Conservation (phyloP, 805 yeast genomes). For the Ogataea parapolymorpha region DNA sequence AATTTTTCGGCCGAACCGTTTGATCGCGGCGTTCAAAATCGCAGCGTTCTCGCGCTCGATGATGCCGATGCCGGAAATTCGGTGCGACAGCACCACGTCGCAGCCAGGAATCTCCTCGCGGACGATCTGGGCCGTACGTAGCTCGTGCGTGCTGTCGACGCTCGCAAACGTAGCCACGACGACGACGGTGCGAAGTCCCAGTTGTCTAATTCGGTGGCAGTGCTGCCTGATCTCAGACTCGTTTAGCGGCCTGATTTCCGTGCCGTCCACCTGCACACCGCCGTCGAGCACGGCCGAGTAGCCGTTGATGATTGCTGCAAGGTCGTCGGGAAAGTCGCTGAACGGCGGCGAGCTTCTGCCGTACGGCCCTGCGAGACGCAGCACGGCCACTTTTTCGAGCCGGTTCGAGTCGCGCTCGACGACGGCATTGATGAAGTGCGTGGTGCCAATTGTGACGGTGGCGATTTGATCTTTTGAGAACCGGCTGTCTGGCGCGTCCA, state of each 20-base stretch:
- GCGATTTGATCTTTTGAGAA: constrained; percentile 4
- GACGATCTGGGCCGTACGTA: constrained; percentile 2
- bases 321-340: constrained; percentile 7
- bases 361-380: constrained; percentile 5
- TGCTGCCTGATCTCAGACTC: constrained; percentile 2
- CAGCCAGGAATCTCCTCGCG: constrained; percentile 4
- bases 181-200: constrained; percentile 4
- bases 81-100: constrained; percentile 7
- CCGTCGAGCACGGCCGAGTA: constrained; percentile 5
- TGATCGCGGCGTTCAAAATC: constrained; percentile 7
- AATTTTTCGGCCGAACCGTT: constrained; percentile 5
- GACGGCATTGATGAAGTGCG: constrained; percentile 9
- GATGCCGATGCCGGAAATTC: constrained; percentile 5
- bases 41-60: constrained; percentile 9
- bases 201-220: neutral
- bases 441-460: constrained; percentile 7
- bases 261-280: constrained; percentile 5
- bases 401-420: constrained; percentile 7
- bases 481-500: neutral
- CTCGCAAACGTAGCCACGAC: constrained; percentile 7
- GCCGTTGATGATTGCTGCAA: constrained; percentile 5
- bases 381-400: constrained; percentile 6
- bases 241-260: constrained; percentile 2
- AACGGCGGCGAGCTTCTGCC: constrained; percentile 7
- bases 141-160: constrained; percentile 4